A percentile compares a stretch with the other conserved stretches of the same genome.
Evolutionary conservation across 306 rosid genomes (phyloP).

Genomic region (Lathyrus tuberosus): DNA sequence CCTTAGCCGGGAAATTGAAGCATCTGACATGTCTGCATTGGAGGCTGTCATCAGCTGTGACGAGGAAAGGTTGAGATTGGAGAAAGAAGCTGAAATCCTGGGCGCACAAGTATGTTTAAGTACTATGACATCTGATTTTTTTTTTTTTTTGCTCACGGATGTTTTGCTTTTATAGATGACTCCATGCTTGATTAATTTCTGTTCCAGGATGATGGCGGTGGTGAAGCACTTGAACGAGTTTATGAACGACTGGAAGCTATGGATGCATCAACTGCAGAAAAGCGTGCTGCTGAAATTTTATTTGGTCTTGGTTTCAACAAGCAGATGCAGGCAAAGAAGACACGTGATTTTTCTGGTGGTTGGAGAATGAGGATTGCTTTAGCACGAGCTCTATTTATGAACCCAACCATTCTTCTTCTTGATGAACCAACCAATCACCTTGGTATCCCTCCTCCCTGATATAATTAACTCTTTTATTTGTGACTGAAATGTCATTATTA

Average conservation of each 20-base stretch:
- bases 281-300: constrained; percentile 97
- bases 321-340: constrained; percentile 92
- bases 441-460: constrained; percentile 49
- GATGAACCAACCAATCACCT: constrained; percentile 99
- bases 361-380: constrained; percentile 99
- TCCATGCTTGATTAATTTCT: constrained; percentile 5
- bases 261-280: constrained; percentile 97
- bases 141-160: not conserved
- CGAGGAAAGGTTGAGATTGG: constrained; percentile 88
- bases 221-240: constrained; percentile 84
- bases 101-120: constrained; percentile 70
- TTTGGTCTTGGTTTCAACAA: constrained; percentile 93
- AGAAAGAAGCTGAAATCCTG: constrained; percentile 84
- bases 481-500: not conserved
- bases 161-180: not conserved
- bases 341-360: constrained; percentile 96
- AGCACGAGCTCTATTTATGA: constrained; percentile 93
- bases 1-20: constrained; percentile 91
- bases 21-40: constrained; percentile 93
- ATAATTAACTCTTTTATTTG: constrained; percentile 22
- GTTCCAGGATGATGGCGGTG: constrained; percentile 92
- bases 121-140: not conserved
- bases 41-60: constrained; percentile 93
- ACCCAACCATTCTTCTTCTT: constrained; percentile 89
- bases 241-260: constrained; percentile 91